These are phyloP conservation scores for Iris pallida DNA, from an alignment of 116 monocot genomes.

Conservation along the genomic window DNA sequence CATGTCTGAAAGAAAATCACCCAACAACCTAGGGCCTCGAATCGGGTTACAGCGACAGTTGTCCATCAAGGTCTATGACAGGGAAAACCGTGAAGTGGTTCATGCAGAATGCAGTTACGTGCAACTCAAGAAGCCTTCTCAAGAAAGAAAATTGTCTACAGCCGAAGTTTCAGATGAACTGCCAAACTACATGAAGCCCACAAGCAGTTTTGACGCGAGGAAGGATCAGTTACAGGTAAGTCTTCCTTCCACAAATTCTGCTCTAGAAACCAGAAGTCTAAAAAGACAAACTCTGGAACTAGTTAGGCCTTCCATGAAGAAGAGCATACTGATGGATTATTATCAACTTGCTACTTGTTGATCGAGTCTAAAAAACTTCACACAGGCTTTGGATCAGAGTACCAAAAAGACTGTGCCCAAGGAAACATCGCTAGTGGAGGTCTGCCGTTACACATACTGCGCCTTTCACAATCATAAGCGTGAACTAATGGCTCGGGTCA, in stretches of 20 bases:
- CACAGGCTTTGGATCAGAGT: conserved; percentile 7
- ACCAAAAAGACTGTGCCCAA: conserved; percentile 4
- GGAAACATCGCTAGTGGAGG: conserved; percentile 9
- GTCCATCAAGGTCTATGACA: no score
- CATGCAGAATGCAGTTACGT: no score
- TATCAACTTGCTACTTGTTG: conserved; percentile 20
- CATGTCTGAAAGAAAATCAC: no score
- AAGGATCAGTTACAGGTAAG: conserved; percentile 35
- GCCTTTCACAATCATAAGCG: conserved; percentile 22
- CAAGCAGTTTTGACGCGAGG: conserved; percentile 26
- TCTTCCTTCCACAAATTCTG: background rate
- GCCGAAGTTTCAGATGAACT: background rate
- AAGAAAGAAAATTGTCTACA: background rate
- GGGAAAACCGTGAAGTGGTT: no score
- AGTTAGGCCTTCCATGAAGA: conserved; percentile 16
- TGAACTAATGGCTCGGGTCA: conserved; percentile 7
- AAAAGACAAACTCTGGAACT: conserved; percentile 5
- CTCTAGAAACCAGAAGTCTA: background rate
- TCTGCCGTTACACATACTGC: conserved; percentile 35
- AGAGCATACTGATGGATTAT: conserved; percentile 8
- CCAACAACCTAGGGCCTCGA: no score
- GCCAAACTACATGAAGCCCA: conserved; percentile 43
- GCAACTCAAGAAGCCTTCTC: background rate
- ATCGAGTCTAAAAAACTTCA: conserved; percentile 22
- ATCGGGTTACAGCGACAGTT: no score